Percentiles rank a stretch among this genome's conserved stretches.
Evolutionary conservation across 1,284 basidiomycete species (phyloP).

Genomic region (Heliocybe sulcata): DNA sequence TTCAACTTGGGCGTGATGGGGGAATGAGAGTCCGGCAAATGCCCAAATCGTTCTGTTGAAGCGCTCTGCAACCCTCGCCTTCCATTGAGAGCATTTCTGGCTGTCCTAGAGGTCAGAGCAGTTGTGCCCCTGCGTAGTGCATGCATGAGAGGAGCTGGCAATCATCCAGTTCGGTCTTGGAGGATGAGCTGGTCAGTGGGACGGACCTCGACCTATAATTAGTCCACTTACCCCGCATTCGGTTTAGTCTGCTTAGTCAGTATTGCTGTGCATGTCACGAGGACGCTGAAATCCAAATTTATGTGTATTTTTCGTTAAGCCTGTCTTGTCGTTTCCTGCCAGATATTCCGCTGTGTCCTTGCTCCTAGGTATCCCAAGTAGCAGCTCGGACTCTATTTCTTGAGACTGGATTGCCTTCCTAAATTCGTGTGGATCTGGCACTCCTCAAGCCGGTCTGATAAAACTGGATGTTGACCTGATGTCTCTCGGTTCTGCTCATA

Average conservation of each 20-base stretch:
- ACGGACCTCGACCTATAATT: not conserved
- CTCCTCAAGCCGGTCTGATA: too few relatives aligned
- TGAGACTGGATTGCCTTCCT: too few relatives aligned
- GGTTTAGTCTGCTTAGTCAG: not conserved
- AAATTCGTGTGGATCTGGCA: too few relatives aligned
- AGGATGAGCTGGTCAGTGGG: not conserved
- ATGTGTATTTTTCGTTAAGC: not conserved
- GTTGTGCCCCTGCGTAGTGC: not conserved
- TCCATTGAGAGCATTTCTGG: not conserved
- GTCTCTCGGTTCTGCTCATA: too few relatives aligned
- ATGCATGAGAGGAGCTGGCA: not conserved
- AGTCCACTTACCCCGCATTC: not conserved
- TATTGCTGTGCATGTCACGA: not conserved
- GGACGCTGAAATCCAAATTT: not conserved
- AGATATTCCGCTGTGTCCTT: too few relatives aligned
- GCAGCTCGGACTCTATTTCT: too few relatives aligned
- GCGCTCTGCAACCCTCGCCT: not conserved
- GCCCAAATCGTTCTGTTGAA: constrained; percentile 23
- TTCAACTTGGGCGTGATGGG: constrained; percentile 60
- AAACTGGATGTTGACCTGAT: too few relatives aligned
- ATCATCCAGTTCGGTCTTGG: not conserved
- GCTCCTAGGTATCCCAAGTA: too few relatives aligned
- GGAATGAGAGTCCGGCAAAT: constrained; percentile 56
- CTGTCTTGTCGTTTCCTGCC: too few relatives aligned
- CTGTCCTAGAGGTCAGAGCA: not conserved